Evolutionary conservation across 75 land plant genomes (phyloP).

Genomic region (Chamaecyparis obtusa): DNA sequence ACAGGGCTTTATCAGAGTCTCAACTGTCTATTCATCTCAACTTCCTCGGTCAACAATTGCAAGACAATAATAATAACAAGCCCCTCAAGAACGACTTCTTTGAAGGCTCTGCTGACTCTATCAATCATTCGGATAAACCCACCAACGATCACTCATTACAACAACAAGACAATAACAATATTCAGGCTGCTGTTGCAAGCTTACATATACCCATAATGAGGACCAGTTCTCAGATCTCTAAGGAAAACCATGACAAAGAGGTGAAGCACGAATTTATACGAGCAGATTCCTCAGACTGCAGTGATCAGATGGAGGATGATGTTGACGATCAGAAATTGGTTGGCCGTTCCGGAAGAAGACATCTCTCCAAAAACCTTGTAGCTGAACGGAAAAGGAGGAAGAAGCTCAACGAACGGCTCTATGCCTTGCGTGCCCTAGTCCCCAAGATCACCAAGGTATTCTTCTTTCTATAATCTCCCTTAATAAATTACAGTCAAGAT

Average conservation of each 20-base stretch:
- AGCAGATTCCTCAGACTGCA: constrained; percentile 64
- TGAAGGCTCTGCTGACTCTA: constrained; percentile 9
- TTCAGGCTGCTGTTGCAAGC: not conserved
- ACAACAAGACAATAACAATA: constrained; percentile 1
- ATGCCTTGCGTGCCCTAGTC: constrained; percentile 73
- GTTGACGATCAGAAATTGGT: constrained; percentile 59
- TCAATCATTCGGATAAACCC: constrained; percentile 9
- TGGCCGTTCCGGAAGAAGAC: constrained; percentile 55
- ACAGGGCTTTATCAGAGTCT: constrained; percentile 12
- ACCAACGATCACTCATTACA: not conserved
- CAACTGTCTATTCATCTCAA: constrained; percentile 11
- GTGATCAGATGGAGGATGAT: constrained; percentile 75
- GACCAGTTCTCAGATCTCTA: constrained; percentile 1
- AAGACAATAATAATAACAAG: not conserved
- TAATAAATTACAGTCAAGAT: not conserved
- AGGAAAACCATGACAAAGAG: constrained; percentile 29
- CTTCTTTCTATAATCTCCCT: not conserved
- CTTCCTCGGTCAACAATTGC: constrained; percentile 5
- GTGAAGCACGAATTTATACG: constrained; percentile 15
- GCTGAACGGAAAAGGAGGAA: constrained; percentile 94
- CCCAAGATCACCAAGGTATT: constrained; percentile 91
- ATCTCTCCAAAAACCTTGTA: constrained; percentile 76
- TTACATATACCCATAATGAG: constrained; percentile 4
- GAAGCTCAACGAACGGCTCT: constrained; percentile 80
- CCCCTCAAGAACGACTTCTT: constrained; percentile 3